Percentiles rank a stretch among this genome's conserved stretches.
Evolutionary conservation across 345 rosid species (phyloP).

Genomic region (Barbarea vulgaris): DNA sequence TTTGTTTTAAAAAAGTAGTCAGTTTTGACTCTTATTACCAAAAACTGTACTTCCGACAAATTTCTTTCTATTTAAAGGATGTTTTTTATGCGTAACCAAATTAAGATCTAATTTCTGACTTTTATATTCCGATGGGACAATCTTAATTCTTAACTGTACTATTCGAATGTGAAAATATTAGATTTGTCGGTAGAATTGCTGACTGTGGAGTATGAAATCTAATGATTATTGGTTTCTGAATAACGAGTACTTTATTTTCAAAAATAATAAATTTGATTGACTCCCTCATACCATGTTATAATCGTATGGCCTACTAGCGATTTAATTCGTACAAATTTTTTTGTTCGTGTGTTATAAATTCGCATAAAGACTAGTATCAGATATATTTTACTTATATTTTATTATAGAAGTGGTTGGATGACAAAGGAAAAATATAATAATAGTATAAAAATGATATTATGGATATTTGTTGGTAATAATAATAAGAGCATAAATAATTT

Average conservation of each 20-base stretch:
- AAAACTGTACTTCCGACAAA: slow-evolving; percentile 38
- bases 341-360: slow-evolving; percentile 9
- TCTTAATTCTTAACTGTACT: background rate
- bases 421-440: background rate
- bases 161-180: background rate
- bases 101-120: slow-evolving; percentile 15
- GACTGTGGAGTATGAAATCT: background rate
- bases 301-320: background rate
- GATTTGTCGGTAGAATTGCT: slow-evolving; percentile 9
- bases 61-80: slow-evolving; percentile 25
- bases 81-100: slow-evolving; percentile 18
- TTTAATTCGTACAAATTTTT: background rate
- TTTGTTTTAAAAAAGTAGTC: background rate
- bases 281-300: background rate
- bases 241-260: background rate
- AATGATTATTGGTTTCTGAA: slow-evolving; percentile 1
- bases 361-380: background rate
- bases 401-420: background rate
- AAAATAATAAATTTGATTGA: background rate
- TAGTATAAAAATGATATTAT: background rate
- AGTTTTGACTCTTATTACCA: slow-evolving; percentile 12
- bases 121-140: slow-evolving; percentile 34
- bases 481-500: background rate
- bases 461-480: background rate
- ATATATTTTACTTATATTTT: background rate